Base-by-base conservation (phyloP, 2,329 filamentous ascomycete genomes). In the Botryotinia convoluta region DNA sequence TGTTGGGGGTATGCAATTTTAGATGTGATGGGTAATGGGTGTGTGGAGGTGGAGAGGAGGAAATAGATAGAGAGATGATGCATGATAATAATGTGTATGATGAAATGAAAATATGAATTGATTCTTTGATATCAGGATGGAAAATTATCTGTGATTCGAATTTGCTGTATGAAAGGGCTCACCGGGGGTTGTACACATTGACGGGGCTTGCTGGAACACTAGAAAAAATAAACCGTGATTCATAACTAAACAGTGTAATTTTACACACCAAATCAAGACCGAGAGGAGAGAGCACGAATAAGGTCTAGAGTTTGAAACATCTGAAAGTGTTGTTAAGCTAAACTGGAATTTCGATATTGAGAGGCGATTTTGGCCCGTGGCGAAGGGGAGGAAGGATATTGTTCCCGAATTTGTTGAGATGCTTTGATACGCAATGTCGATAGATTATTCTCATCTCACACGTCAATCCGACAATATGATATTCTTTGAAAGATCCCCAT, bases 11-110 rank as follows among this genome's bases (percentile, higher is more conserved):
- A 69, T 69, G 65, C 18, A 32, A 42, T 57, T 69, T 57, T 69
- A 69, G 37, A 22, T 5, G 18, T 1, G 44, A 37, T 10, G 18
- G 6, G 10, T 57, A n/a, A 67, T 67, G n/a, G 26, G 12, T 39
- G 26, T 54, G 22, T 18, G 26, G 3, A 39, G 6, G 14, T 39
- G 2, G 16, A 37, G 44, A n/a, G 32, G 22, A 4, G 0, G 6
- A 22, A 14, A 65, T n/a, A n/a, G 1, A 29, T 7, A 26, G 45
- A 68, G 18, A 35, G 26, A 39, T 57, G 29, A 67, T 7, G 8
- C 26, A 39, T 68, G 44, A 51, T 20, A n/a, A 51, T 51, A 48
- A 51, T 51, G 44, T 51, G 20, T 37, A 67, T 67, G 44, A 67
- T 22, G 26, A 14, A 67, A 51, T 37, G 14, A 51, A 65, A 10